Conservation (phyloP, 2,329 filamentous ascomycete species). For the Diaporthe batatas region DNA sequence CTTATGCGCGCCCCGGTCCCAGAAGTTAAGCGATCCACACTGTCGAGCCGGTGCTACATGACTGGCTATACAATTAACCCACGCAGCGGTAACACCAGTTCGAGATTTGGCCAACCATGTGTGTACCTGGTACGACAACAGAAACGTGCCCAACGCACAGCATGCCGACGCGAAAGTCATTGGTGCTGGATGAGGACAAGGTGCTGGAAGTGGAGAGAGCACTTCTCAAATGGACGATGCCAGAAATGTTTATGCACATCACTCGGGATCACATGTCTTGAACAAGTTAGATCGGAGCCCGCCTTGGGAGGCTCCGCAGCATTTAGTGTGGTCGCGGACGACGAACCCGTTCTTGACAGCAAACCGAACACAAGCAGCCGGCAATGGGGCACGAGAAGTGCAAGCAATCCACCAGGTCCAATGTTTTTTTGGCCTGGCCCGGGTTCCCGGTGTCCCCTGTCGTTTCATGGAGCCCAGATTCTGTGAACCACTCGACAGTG, state of each 20-base stretch:
- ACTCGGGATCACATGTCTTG: slow-evolving; percentile 23
- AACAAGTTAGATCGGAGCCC: slow-evolving; percentile 14
- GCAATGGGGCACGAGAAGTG: slow-evolving; percentile 36
- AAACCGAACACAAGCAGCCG: slow-evolving; percentile 35
- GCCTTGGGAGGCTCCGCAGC: slow-evolving; percentile 19
- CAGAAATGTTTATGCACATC: slow-evolving; percentile 11
- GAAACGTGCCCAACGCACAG: slow-evolving; percentile 10
- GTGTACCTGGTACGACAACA: neutral
- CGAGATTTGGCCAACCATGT: slow-evolving; percentile 6
- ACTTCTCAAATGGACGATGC: neutral
- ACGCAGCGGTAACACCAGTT: slow-evolving; percentile 17
- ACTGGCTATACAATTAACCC: slow-evolving; percentile 28
- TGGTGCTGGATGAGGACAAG: neutral
- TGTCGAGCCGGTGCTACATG: slow-evolving; percentile 10
- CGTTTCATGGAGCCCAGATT: slow-evolving; percentile 38
- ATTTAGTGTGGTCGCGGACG: slow-evolving; percentile 18
- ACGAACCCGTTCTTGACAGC: slow-evolving; percentile 36
- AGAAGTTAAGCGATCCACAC: slow-evolving; percentile 18
- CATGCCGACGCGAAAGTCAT: neutral
- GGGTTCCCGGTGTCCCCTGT: slow-evolving; percentile 30
- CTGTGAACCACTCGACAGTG: slow-evolving; percentile 32
- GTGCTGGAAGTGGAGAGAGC: neutral
- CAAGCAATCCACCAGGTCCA: slow-evolving; percentile 41
- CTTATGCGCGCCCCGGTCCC: slow-evolving; percentile 25
- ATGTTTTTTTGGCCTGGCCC: slow-evolving; percentile 37